Base-by-base conservation (phyloP, 1,139 yeast genomes). In the Hemisphaericaspora lyxosophila region DNA sequence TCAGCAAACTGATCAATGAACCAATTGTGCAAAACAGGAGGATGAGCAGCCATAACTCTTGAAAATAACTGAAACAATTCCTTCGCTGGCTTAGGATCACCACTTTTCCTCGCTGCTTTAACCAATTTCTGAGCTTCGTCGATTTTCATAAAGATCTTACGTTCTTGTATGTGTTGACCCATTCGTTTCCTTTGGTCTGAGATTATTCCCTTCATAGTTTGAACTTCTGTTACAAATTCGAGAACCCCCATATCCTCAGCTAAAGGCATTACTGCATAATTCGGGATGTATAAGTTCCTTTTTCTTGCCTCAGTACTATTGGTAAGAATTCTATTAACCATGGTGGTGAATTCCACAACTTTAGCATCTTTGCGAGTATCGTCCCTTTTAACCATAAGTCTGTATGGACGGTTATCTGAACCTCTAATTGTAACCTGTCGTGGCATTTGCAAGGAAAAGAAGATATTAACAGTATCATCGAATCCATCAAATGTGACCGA, bases 311-410 rank as follows among this genome's bases (percentile, higher is more conserved):
- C 95, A 12, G 76, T 73, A 53, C 86, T 85, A 23, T 75, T 71
- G 17, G 70, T 62, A 38, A 94, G 66, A 27, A 92, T 59, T 45
- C 88, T 76, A 51, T 90, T 92, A 56, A 92, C 82, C 63, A 90
- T 85, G 1, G 89, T 80, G 0, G 97, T 89, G 50, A 94, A 84
- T 51, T 94, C 97, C 77, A 92, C 87, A 35, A 92, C 78, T 49
- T 95, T 85, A 4, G 96, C 95, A 65, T 94, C 99, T 56, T 94
- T 95, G 48, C 98, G 69, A 8, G 95, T 82, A 62, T 94, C 98
- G 59, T 94, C 99, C 46, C 82, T 77, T 57, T 94, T 94, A 48
- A 95, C 83, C 67, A 94, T 73, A 20, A 94, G 71, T 24, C 82
- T 76, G 57, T 89, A 90, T 0, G 68, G 60, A 11, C 64, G 60